Conservation (phyloP, 1,139 yeast genomes). For the Meyerozyma smithsonii region DNA sequence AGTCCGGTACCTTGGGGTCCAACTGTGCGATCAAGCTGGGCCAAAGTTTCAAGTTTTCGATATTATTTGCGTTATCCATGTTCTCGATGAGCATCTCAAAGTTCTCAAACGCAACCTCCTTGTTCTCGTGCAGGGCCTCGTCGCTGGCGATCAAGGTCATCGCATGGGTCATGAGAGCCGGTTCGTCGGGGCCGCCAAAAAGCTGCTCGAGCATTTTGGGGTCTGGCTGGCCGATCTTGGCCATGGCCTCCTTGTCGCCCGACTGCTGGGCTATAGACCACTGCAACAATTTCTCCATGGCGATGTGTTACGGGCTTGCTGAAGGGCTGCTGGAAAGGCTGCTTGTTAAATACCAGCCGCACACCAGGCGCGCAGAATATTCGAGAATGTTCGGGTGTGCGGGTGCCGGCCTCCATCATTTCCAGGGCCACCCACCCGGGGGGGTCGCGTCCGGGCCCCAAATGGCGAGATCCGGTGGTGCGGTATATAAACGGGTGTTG, state of each 20-base stretch:
- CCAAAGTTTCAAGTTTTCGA: conserved; percentile 83
- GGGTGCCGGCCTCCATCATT: no score
- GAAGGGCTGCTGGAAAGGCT: not conserved
- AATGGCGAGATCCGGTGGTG: not conserved
- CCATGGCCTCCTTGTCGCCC: conserved; percentile 61
- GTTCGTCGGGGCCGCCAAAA: conserved; percentile 85
- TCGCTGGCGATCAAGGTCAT: conserved; percentile 58
- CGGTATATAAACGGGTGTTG: not conserved
- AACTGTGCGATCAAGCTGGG: conserved; percentile 53
- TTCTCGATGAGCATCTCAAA: conserved; percentile 93
- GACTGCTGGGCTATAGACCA: conserved; percentile 86
- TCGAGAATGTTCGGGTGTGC: not conserved
- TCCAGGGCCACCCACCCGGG: not conserved
- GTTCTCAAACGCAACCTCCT: conserved; percentile 78
- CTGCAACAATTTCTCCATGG: conserved; percentile 82
- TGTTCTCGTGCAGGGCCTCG: conserved; percentile 59
- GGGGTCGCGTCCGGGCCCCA: not conserved
- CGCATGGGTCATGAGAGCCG: conserved; percentile 75
- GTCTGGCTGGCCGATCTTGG: conserved; percentile 64
- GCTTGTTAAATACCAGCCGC: no score
- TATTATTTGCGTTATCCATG: conserved; percentile 90
- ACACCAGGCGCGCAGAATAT: no score
- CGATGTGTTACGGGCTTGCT: no score
- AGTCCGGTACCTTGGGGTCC: conserved; percentile 26
- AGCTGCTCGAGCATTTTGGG: conserved; percentile 71